Percentiles rank a stretch among this genome's conserved stretches.
phyloP scores from a whole-genome alignment of 306 rosid genomes.

The Castanopsis chinensis region DNA sequence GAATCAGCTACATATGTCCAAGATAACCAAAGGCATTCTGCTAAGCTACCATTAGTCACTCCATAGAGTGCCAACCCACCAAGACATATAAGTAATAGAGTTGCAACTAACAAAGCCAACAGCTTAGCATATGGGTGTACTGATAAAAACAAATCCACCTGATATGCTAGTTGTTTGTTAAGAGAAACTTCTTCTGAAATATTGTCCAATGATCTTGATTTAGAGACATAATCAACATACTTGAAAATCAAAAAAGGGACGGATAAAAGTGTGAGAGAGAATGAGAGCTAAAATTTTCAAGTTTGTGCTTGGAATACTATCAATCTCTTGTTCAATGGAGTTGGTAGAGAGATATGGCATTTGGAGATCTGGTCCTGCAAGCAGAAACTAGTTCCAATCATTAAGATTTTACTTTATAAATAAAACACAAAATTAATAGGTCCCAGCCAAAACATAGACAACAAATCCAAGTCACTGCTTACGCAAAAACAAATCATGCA shows the following conservation, averaged over 20 bases:
- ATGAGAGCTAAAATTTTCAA: conserved; percentile 54
- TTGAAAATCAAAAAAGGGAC: conserved; percentile 53
- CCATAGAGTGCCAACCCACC: conserved; percentile 87
- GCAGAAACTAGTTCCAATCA: conserved; percentile 12
- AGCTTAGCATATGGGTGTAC: conserved; percentile 89
- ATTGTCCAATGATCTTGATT: conserved; percentile 55
- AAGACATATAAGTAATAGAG: conserved; percentile 68
- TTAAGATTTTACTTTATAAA: not conserved
- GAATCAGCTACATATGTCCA: conserved; percentile 92
- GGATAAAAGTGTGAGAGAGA: conserved; percentile 43
- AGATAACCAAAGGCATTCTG: conserved; percentile 81
- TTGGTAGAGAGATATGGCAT: conserved; percentile 39
- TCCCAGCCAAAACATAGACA: not conserved
- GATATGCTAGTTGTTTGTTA: conserved; percentile 70
- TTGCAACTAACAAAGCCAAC: conserved; percentile 72
- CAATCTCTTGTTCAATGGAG: conserved; percentile 29
- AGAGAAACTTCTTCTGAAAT: conserved; percentile 63
- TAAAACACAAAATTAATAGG: not conserved
- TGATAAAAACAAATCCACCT: conserved; percentile 72
- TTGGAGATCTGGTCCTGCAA: conserved; percentile 53
- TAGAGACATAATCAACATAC: conserved; percentile 61
- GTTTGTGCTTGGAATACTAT: conserved; percentile 31
- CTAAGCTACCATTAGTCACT: conserved; percentile 64
- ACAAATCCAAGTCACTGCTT: not conserved
- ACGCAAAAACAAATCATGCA: not conserved